Percentiles rank a stretch among this genome's conserved stretches.
These are phyloP conservation scores for Petunia secreta DNA, from an alignment of 257 asterid species.

Conservation along the genomic window DNA sequence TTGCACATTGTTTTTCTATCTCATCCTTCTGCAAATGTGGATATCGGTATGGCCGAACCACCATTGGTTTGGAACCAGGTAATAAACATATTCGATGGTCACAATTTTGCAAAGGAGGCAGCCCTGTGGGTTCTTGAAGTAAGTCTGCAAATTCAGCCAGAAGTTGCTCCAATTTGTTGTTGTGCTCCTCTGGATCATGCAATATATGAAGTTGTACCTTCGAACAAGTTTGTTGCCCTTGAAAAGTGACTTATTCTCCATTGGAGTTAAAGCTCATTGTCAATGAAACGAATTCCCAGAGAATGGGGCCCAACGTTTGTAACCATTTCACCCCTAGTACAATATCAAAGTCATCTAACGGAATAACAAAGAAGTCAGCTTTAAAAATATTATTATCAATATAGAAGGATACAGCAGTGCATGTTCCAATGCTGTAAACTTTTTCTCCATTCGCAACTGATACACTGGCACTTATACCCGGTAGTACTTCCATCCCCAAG, in stretches of 20 bases:
- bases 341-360: background rate
- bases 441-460: background rate
- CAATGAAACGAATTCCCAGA: background rate
- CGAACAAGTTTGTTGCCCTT: background rate
- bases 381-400: background rate
- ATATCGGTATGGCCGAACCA: conserved; percentile 4
- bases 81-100: background rate
- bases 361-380: background rate
- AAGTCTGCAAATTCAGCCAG: background rate
- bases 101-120: background rate
- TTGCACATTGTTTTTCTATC: background rate
- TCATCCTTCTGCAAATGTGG: conserved; percentile 2
- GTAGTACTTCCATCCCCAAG: no score
- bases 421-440: background rate
- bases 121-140: no score
- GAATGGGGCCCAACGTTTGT: conserved; percentile 1
- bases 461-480: no score
- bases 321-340: conserved; percentile 1
- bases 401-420: background rate
- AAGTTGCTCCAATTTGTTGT: background rate
- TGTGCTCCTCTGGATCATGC: background rate
- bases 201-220: background rate
- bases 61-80: background rate
- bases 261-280: background rate
- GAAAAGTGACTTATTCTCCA: background rate